Evolutionary conservation across 148 eudicot genomes (phyloP), one percentile per base, ranked within the genome.

Genomic region (Heliosperma pusillum): DNA sequence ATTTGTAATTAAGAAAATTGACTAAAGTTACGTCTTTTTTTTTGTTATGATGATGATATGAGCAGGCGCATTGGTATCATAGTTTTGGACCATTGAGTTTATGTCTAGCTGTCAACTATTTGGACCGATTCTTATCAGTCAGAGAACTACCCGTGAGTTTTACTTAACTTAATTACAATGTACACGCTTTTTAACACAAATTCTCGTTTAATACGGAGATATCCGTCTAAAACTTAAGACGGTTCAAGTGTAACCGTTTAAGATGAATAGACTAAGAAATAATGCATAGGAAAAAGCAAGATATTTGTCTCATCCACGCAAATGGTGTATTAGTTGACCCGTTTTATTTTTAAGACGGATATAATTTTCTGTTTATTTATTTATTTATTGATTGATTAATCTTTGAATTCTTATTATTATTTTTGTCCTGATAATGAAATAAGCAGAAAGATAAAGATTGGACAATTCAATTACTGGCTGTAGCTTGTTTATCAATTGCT

Each of bases 401-500:
- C 15, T 50, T 50, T 50, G 19, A 2, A 50, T 50, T 50, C 12
- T 50, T 1, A 50, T 50, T 12, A 50, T 1, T 50, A 3, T 50
- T 50, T 42, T 7, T 7, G 45, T 42, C 9, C 5, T 13, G 55
- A 50, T 50, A 17, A 47, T 24, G 26, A 4, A 65, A 36, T 5
- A 25, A 26, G 20, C 63, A 94, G 97, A 81, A 74, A 57, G 90
- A 67, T 26, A 85, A 86, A 76, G 76, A 86, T n/a, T 94, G 98
- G 98, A 78, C 87, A 21, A 82, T 87, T 45, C 96, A 94, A 73
- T 82, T 92, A 85, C 81, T 88, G 21, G 92, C 96, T 68, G 88
- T 94, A 42, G 87, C 97, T 26, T 94, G 98, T 81, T 89, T 94
- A 79, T 94, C 96, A 78, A 74, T 92, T 66, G 98, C 92, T 67